Evolutionary conservation across 2,329 filamentous ascomycete species (phyloP).

Genomic region (Blastomyces parvus): DNA sequence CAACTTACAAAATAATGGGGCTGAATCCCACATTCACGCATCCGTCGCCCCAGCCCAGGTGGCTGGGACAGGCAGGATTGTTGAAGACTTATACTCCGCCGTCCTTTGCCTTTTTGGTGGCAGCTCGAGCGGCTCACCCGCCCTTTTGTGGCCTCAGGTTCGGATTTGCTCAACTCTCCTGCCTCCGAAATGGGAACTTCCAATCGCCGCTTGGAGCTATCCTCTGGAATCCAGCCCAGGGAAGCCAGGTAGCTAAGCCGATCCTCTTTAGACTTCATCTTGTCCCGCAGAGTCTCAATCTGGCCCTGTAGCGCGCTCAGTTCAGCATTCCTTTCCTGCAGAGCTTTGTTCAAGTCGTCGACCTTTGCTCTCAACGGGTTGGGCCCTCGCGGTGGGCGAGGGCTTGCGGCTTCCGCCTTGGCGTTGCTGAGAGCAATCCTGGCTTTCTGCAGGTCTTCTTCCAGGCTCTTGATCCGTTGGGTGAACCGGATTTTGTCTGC

Average conservation of each 20-base stretch:
- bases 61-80: not conserved
- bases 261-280: not conserved
- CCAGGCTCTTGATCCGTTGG: slow-evolving; percentile 13
- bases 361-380: not conserved
- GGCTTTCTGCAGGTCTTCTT: slow-evolving; percentile 17
- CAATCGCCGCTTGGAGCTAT: not conserved
- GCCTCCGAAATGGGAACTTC: not conserved
- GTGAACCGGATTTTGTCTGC: slow-evolving; percentile 16
- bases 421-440: slow-evolving; percentile 17
- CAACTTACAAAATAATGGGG: not conserved
- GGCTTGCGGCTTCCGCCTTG: not conserved
- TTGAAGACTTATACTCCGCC: not conserved
- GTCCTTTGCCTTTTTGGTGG: not conserved
- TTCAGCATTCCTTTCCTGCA: not conserved
- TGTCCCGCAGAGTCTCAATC: not conserved
- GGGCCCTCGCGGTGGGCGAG: not conserved
- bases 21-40: not conserved
- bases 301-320: not conserved
- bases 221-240: not conserved
- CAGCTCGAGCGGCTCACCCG: not conserved
- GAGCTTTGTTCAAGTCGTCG: not conserved
- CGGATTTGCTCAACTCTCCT: not conserved
- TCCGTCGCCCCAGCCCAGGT: not conserved
- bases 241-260: not conserved
- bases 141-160: not conserved